Percentiles rank a stretch among this genome's conserved stretches.
Conservation (phyloP, 73 alveolate species). For the Paramecium tetraurelia region DNA sequence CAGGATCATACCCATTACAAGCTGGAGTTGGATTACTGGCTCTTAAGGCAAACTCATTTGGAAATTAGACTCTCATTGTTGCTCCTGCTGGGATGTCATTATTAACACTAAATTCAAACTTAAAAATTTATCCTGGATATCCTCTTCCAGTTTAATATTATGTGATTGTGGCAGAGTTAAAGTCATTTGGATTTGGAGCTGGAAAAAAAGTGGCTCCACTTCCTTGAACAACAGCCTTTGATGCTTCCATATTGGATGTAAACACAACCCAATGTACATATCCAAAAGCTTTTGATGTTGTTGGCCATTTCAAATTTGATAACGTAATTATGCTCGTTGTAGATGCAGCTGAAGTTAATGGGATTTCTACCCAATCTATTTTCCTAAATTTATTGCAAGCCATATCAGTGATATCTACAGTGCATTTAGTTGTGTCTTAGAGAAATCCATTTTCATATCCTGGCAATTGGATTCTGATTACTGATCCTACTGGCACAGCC, state of each 20-base stretch:
- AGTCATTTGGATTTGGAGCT: slow-evolving; percentile 27
- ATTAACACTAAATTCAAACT: background rate
- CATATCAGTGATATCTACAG: background rate
- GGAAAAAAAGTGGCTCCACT: background rate
- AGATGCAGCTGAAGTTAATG: background rate
- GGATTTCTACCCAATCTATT: slow-evolving; percentile 1
- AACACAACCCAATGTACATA: background rate
- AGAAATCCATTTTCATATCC: slow-evolving; percentile 23
- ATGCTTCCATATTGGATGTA: background rate
- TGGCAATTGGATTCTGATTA: background rate
- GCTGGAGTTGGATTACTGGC: slow-evolving; percentile 39
- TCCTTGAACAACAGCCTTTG: background rate
- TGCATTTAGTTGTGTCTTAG: background rate
- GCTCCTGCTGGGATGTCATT: slow-evolving; percentile 51
- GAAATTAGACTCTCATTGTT: slow-evolving; percentile 52
- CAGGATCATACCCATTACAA: background rate
- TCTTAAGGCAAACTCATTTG: background rate
- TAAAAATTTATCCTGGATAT: slow-evolving; percentile 32
- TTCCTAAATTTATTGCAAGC: background rate
- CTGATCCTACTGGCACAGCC: background rate
- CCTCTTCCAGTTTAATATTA: slow-evolving; percentile 45
- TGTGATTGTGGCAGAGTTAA: background rate
- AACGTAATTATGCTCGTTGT: background rate
- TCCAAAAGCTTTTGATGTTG: background rate
- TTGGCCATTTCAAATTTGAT: slow-evolving; percentile 32